Conservation (phyloP, 371 early-diverging fungal genomes). For the Mortierella sp. region DNA sequence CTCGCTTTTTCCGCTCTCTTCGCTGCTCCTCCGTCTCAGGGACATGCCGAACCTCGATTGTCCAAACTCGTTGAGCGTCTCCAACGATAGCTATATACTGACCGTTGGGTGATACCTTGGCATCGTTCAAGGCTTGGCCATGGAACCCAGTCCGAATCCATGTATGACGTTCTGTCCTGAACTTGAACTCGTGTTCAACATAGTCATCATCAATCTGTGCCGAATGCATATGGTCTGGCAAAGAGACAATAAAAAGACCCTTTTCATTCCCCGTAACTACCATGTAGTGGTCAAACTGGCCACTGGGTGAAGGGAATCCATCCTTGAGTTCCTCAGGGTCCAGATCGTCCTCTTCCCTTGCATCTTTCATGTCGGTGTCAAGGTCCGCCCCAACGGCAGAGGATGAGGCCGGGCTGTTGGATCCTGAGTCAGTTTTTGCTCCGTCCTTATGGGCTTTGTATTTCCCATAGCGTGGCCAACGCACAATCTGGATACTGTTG, state of each 20-base stretch:
- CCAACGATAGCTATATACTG: slow-evolving; percentile 63
- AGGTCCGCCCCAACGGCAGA: slow-evolving; percentile 1
- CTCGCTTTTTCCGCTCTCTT: slow-evolving; percentile 11
- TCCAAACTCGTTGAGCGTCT: slow-evolving; percentile 56
- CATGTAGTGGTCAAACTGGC: slow-evolving; percentile 42
- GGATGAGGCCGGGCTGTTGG: no score
- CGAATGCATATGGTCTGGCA: slow-evolving; percentile 37
- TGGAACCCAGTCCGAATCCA: slow-evolving; percentile 54
- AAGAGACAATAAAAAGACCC: slow-evolving; percentile 28
- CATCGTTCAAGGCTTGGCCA: slow-evolving; percentile 62
- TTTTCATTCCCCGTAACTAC: slow-evolving; percentile 33
- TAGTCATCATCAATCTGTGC: neutral
- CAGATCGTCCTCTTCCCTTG: slow-evolving; percentile 5
- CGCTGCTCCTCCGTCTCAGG: slow-evolving; percentile 46
- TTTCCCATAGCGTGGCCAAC: slow-evolving; percentile 50
- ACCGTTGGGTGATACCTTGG: slow-evolving; percentile 63
- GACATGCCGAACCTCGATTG: slow-evolving; percentile 45
- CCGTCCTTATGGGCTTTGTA: slow-evolving; percentile 3
- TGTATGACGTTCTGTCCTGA: slow-evolving; percentile 23
- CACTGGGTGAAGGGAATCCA: slow-evolving; percentile 30
- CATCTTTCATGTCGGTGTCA: neutral
- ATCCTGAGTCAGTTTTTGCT: neutral
- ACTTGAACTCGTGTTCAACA: slow-evolving; percentile 23
- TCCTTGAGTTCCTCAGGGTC: slow-evolving; percentile 17
- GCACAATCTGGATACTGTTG: slow-evolving; percentile 65